Conservation (phyloP, 352 stramenopile species). For the Globisporangium heterothallicum region DNA sequence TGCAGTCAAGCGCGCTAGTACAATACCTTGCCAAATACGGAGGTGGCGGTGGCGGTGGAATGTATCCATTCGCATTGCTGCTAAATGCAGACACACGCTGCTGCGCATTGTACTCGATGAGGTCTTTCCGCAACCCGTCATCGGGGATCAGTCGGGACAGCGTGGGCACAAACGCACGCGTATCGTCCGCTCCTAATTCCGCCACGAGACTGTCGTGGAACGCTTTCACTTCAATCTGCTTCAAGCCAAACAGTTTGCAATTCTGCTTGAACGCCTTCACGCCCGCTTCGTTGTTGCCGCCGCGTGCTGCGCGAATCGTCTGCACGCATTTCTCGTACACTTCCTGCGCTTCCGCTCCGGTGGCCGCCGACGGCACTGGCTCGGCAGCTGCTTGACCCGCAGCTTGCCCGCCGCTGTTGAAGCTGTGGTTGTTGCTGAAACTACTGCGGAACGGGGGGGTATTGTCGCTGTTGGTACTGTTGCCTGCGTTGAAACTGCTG, state of each 20-base stretch:
- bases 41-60: slow-evolving; percentile 17
- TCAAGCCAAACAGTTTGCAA: slow-evolving; percentile 44
- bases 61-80: background rate
- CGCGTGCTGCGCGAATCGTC: slow-evolving; percentile 44
- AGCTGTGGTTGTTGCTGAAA: slow-evolving; percentile 8
- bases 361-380: slow-evolving; percentile 40
- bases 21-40: slow-evolving; percentile 5
- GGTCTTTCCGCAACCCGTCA: slow-evolving; percentile 35
- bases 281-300: slow-evolving; percentile 45
- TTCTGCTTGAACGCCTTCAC: slow-evolving; percentile 66
- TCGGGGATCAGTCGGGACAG: slow-evolving; percentile 52
- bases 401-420: slow-evolving; percentile 11
- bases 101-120: slow-evolving; percentile 48
- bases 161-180: slow-evolving; percentile 35
- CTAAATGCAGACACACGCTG: slow-evolving; percentile 16
- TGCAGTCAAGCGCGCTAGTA: background rate
- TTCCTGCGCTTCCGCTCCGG: slow-evolving; percentile 43
- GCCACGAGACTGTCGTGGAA: slow-evolving; percentile 53
- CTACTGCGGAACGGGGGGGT: slow-evolving; percentile 16
- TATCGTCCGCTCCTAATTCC: slow-evolving; percentile 38
- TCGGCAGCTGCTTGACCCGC: slow-evolving; percentile 15
- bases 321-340: slow-evolving; percentile 51
- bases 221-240: slow-evolving; percentile 43
- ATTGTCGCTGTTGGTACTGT: slow-evolving; percentile 10
- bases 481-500: slow-evolving; percentile 7